These are phyloP conservation scores for Paspalum notatum DNA, from an alignment of 176 grass and related monocot genomes.

Conservation along the genomic window DNA sequence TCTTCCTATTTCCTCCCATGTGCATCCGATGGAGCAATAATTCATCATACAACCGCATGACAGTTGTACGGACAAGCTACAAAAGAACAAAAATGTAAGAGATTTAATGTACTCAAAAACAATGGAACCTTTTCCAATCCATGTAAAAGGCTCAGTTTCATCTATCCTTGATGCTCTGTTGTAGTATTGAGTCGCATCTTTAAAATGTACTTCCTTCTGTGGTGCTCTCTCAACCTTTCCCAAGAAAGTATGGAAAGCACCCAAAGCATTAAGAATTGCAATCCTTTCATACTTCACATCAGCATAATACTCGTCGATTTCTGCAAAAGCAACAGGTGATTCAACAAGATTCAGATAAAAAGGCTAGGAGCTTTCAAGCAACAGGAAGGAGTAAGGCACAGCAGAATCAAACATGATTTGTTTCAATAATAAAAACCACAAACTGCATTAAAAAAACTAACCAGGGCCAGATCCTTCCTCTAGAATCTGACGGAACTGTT, in stretches of 20 bases:
- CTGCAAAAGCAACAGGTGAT: constrained; percentile 48
- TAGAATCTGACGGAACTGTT: constrained; percentile 92
- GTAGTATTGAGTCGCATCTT: constrained; percentile 83
- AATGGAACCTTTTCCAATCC: constrained; percentile 88
- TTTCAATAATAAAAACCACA: not conserved
- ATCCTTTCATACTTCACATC: constrained; percentile 98
- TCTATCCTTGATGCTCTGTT: constrained; percentile 97
- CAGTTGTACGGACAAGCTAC: constrained; percentile 2
- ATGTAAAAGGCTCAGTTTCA: constrained; percentile 83
- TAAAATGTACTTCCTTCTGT: constrained; percentile 86
- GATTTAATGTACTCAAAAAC: constrained; percentile 23
- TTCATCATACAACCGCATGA: constrained; percentile 19
- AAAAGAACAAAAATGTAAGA: constrained; percentile 26
- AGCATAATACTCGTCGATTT: constrained; percentile 96
- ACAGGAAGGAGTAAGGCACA: not conserved
- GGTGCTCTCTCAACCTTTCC: constrained; percentile 74
- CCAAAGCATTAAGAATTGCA: constrained; percentile 88
- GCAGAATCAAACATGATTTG: constrained; percentile 11
- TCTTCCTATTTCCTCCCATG: not conserved
- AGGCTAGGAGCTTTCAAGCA: not conserved
- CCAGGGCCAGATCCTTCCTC: constrained; percentile 98
- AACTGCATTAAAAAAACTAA: constrained; percentile 29
- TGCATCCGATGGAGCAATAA: not conserved
- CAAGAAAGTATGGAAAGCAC: constrained; percentile 83
- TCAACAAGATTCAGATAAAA: constrained; percentile 20